Evolutionary conservation across 805 yeast species (phyloP).

Genomic region (Spathaspora girioi): DNA sequence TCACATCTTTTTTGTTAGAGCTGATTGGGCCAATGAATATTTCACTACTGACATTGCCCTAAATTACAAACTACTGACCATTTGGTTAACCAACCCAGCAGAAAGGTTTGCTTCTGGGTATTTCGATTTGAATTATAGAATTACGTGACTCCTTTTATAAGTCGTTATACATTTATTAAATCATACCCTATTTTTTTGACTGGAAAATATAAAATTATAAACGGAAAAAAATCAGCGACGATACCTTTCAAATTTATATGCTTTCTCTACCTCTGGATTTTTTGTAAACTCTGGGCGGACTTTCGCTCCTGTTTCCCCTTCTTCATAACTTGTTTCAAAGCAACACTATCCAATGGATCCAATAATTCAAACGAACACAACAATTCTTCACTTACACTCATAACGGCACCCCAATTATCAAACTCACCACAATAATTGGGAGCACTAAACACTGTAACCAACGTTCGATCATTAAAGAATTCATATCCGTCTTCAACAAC

Average conservation of each 20-base stretch:
- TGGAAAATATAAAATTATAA: no score
- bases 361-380: slow-evolving; percentile 89
- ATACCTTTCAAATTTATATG: no score
- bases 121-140: no score
- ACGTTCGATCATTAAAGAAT: slow-evolving; percentile 68
- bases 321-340: slow-evolving; percentile 91
- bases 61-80: slow-evolving; percentile 63
- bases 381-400: slow-evolving; percentile 92
- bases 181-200: no score
- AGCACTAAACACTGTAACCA: slow-evolving; percentile 78
- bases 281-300: slow-evolving; percentile 36
- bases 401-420: slow-evolving; percentile 87
- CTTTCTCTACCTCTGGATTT: not conserved
- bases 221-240: no score
- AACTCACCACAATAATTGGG: slow-evolving; percentile 85
- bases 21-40: slow-evolving; percentile 40
- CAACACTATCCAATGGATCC: slow-evolving; percentile 91
- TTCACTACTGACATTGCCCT: slow-evolving; percentile 54
- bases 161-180: no score
- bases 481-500: slow-evolving; percentile 89
- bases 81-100: slow-evolving; percentile 43
- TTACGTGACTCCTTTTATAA: no score
- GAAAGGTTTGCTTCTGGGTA: not conserved
- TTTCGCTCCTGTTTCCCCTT: slow-evolving; percentile 88
- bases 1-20: slow-evolving; percentile 43